Percentiles rank a stretch among this genome's conserved stretches.
phyloP scores from a whole-genome alignment of 2,329 filamentous ascomycete species.

The Huntiella abstrusa region DNA sequence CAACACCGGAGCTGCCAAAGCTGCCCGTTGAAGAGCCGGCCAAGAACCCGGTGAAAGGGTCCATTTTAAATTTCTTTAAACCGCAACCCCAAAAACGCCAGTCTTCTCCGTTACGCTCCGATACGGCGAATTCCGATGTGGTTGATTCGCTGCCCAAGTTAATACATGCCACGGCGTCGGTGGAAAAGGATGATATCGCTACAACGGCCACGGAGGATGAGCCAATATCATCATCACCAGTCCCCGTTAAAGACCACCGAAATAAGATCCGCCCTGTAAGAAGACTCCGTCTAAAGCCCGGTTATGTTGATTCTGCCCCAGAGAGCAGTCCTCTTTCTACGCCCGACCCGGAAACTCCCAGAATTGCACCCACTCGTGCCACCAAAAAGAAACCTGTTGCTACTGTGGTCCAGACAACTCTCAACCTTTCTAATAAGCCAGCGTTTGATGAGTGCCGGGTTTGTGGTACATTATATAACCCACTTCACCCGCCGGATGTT shows the following conservation, averaged over 20 bases:
- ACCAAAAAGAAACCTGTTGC: neutral
- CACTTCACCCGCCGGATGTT: slow-evolving; percentile 24
- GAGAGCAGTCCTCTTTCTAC: neutral
- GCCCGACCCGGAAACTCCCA: neutral
- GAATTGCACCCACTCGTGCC: neutral
- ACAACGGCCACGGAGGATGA: neutral
- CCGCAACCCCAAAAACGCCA: slow-evolving; percentile 17
- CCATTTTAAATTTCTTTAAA: slow-evolving; percentile 25
- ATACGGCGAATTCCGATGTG: slow-evolving; percentile 7
- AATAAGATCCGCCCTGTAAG: neutral
- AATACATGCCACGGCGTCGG: neutral
- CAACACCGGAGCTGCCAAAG: neutral
- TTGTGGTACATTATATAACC: slow-evolving; percentile 27
- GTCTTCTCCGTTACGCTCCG: slow-evolving; percentile 1
- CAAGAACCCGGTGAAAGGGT: slow-evolving; percentile 15
- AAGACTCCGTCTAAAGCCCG: slow-evolving; percentile 2
- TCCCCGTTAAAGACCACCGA: neutral
- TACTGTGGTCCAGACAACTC: slow-evolving; percentile 21
- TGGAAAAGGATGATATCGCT: neutral
- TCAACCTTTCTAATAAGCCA: slow-evolving; percentile 25
- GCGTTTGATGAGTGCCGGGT: slow-evolving; percentile 25
- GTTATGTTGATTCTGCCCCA: neutral
- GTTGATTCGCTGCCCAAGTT: neutral
- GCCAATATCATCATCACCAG: neutral
- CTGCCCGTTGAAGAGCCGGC: neutral